Evolutionary conservation across 495 filamentous ascomycete species (phyloP).

Genomic region (Penicillium pulvis): DNA sequence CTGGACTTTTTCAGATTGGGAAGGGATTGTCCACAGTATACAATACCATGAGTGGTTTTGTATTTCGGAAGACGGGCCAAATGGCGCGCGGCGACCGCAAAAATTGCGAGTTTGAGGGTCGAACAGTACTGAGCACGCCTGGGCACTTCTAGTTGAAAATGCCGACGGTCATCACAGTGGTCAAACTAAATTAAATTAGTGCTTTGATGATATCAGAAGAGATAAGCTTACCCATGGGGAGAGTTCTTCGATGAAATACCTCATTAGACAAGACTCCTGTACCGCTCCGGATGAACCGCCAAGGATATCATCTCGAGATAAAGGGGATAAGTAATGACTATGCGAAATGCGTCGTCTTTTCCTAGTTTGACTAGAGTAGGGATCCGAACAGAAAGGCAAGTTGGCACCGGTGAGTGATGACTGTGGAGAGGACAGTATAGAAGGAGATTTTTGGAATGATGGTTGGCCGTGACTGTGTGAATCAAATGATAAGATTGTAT

Average conservation of each 20-base stretch:
- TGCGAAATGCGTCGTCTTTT: not conserved
- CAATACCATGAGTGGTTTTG: conserved; percentile 20
- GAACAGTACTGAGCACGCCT: conserved; percentile 21
- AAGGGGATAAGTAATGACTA: conserved; percentile 1
- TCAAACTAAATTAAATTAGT: conserved; percentile 25
- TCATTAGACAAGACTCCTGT: conserved; percentile 30
- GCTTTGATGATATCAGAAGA: not conserved
- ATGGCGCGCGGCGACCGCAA: conserved; percentile 28
- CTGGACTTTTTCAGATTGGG: conserved; percentile 20
- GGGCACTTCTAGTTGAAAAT: conserved; percentile 30
- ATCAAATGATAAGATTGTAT: not conserved
- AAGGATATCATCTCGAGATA: not conserved
- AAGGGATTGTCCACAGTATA: conserved; percentile 24
- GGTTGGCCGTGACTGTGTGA: not conserved
- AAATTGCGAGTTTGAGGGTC: conserved; percentile 27
- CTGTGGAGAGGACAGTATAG: not conserved
- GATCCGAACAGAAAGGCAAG: not conserved
- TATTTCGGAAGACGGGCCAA: conserved; percentile 27
- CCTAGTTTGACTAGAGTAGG: not conserved
- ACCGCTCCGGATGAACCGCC: not conserved
- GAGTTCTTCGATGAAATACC: conserved; percentile 32
- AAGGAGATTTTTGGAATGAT: not conserved
- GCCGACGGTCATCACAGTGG: conserved; percentile 27
- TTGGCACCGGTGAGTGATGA: not conserved
- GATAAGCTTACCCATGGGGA: conserved; percentile 29